Percentiles rank a stretch among this genome's conserved stretches.
phyloP scores from a whole-genome alignment of 2,329 filamentous ascomycete species.

The Parastagonospora avenae region DNA sequence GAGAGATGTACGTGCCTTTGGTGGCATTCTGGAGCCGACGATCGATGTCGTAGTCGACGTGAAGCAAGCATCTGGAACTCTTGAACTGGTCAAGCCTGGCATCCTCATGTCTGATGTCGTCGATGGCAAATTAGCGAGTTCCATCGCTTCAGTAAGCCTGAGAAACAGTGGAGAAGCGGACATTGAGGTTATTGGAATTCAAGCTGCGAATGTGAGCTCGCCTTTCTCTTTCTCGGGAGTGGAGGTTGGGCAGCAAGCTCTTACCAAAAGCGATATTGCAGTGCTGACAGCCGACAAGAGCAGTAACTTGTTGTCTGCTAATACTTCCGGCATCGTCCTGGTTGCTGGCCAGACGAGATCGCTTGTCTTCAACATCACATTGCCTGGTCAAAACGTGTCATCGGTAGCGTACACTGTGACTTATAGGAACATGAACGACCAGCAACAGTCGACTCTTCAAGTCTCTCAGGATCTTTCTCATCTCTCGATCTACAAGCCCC shows the following conservation, averaged over 20 bases:
- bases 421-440: slow-evolving; percentile 26
- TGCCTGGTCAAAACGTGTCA: slow-evolving; percentile 26
- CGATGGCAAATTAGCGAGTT: slow-evolving; percentile 52
- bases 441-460: slow-evolving; percentile 17
- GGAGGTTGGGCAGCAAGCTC: slow-evolving; percentile 11
- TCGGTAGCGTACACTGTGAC: slow-evolving; percentile 30
- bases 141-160: slow-evolving; percentile 55
- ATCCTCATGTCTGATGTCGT: slow-evolving; percentile 60
- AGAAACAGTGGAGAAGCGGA: slow-evolving; percentile 51
- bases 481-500: slow-evolving; percentile 47
- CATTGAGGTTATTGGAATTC: slow-evolving; percentile 43
- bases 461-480: slow-evolving; percentile 34
- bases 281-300: slow-evolving; percentile 18
- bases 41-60: slow-evolving; percentile 48
- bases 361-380: slow-evolving; percentile 44
- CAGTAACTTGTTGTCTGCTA: neutral
- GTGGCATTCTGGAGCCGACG: slow-evolving; percentile 55
- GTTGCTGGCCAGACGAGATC: slow-evolving; percentile 51
- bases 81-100: slow-evolving; percentile 41
- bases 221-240: slow-evolving; percentile 8
- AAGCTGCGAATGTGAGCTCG: slow-evolving; percentile 24
- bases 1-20: slow-evolving; percentile 63
- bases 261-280: slow-evolving; percentile 14
- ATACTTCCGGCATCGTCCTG: slow-evolving; percentile 18
- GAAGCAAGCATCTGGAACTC: slow-evolving; percentile 22